Base-by-base conservation (phyloP, 164 flowering plant genomes). In the Protea cynaroides region DNA sequence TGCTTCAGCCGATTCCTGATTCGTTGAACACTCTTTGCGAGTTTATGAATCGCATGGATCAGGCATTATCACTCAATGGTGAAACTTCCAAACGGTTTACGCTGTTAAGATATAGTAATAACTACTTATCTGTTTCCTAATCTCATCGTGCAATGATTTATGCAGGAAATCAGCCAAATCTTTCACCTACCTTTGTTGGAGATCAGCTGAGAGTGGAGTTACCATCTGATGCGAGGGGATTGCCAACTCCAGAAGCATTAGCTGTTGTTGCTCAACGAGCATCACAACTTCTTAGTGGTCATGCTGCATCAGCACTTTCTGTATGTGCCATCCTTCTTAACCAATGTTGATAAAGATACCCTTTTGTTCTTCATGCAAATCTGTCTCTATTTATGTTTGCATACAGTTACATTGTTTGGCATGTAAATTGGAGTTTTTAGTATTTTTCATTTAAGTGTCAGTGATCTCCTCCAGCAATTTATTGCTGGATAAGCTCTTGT, bases 31-130 rank as follows among this genome's bases (percentile, higher is more conserved):
- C 96, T 19, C 80, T 92, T 44, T 76, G 77, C 7, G 96, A 86
- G 75, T 95, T 87, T 73, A 92, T 88, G 57, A 86, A 72, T 68
- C 85, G 81, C 64, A 83, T 95, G 98, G 94, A 86, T 78, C 74
- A 54, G 71, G 80, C 75, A 51, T 72, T 92, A 22, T 73, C 82
- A 25, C 84, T 66, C 65, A 79, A 76, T 79, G 97, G 99, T 88
- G 63, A 76, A 46, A 22, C 38, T 52, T 17, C 29, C n/a, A 17
- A 63, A 55, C 18, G 10, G 10, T n/a, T 22, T 58, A 14, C 40
- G 29, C 59, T 34, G 24, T 38, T 58, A n/a, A 34, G n/a, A 29
- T 17, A 15, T 10, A 43, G 37, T 2, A 25, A 37, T 2, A 43
- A 19, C 60, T 22, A 10, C 34, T 43, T 49, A 29, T 50, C 29